Percentiles rank a stretch among this genome's conserved stretches.
phyloP scores from a whole-genome alignment of 1,284 basidiomycete species.

The Cutaneotrichosporon mucoides region DNA sequence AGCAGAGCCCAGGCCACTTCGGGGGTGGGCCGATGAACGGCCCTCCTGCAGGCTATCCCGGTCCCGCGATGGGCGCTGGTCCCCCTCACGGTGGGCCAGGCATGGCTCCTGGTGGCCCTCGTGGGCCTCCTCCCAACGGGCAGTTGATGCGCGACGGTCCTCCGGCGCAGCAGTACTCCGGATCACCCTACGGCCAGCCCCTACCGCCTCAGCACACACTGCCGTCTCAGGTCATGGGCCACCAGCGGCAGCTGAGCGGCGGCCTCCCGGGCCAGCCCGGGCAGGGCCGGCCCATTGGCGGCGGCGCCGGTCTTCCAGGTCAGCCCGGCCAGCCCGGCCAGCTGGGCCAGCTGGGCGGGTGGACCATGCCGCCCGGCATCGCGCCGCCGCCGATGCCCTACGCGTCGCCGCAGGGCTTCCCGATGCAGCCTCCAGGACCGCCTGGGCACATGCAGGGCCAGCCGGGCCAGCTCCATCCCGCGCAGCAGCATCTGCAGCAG shows the following conservation, averaged over 20 bases:
- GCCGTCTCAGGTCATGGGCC: not conserved
- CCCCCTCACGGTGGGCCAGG: too few species aligned
- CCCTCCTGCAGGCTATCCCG: too few species aligned
- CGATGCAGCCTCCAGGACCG: not conserved
- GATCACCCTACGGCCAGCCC: not conserved
- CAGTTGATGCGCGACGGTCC: too few species aligned
- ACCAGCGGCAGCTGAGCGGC: not conserved
- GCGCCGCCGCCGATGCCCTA: not conserved
- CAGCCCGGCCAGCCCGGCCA: not conserved
- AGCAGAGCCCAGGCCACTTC: too few species aligned
- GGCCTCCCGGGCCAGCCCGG: constrained; percentile 1
- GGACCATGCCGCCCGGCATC: too few species aligned
- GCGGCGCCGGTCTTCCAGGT: not conserved
- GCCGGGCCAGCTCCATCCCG: too few species aligned
- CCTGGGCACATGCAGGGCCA: not conserved
- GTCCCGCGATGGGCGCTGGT: too few species aligned
- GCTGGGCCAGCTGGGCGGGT: not conserved
- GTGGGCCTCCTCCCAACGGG: too few species aligned
- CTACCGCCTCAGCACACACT: not conserved
- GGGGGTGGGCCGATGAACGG: too few species aligned
- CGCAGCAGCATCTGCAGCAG: too few species aligned
- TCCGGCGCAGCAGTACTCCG: too few species aligned
- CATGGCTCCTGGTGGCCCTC: too few species aligned
- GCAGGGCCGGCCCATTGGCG: not conserved
- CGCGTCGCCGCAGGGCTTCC: not conserved